These are phyloP conservation scores for Paraphaeosphaeria sporulosa DNA, from an alignment of 2,329 filamentous ascomycete genomes.

Conservation along the genomic window DNA sequence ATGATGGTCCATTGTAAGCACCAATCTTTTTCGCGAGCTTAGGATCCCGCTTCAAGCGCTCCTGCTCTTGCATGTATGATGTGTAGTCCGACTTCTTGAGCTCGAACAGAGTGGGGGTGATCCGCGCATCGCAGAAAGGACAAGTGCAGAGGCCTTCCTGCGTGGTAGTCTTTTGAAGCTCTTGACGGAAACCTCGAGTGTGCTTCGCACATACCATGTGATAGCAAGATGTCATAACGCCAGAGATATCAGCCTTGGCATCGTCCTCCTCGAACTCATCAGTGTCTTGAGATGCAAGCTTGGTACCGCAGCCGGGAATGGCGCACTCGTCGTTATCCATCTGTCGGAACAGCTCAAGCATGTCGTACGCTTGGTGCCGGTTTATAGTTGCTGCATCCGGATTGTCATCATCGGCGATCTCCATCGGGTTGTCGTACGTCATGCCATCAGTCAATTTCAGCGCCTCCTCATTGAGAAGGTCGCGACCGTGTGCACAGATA, in stretches of 20 bases:
- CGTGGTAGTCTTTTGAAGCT: slow-evolving; percentile 54
- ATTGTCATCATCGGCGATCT: slow-evolving; percentile 81
- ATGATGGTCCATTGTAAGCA: slow-evolving; percentile 84
- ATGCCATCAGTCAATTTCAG: slow-evolving; percentile 80
- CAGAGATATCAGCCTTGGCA: slow-evolving; percentile 67
- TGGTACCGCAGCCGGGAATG: slow-evolving; percentile 67
- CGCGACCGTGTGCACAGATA: slow-evolving; percentile 92
- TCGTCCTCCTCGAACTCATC: slow-evolving; percentile 60
- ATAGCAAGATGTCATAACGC: slow-evolving; percentile 85
- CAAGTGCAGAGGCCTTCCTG: slow-evolving; percentile 65
- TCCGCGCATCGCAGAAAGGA: slow-evolving; percentile 70
- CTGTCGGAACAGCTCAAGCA: slow-evolving; percentile 83
- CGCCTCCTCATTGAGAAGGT: slow-evolving; percentile 85
- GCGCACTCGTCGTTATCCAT: slow-evolving; percentile 78
- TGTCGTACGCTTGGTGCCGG: slow-evolving; percentile 80
- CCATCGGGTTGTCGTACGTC: slow-evolving; percentile 85
- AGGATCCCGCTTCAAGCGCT: slow-evolving; percentile 59
- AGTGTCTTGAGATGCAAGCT: slow-evolving; percentile 54
- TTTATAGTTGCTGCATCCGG: slow-evolving; percentile 64
- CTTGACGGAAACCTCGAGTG: slow-evolving; percentile 66
- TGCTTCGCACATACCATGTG: slow-evolving; percentile 84
- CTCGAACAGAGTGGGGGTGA: slow-evolving; percentile 70
- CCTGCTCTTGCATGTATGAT: slow-evolving; percentile 62
- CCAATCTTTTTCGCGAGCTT: slow-evolving; percentile 68
- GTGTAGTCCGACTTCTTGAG: slow-evolving; percentile 68